phyloP scores from a whole-genome alignment of 768 basidiomycete genomes.

The Favolaschia claudopus region DNA sequence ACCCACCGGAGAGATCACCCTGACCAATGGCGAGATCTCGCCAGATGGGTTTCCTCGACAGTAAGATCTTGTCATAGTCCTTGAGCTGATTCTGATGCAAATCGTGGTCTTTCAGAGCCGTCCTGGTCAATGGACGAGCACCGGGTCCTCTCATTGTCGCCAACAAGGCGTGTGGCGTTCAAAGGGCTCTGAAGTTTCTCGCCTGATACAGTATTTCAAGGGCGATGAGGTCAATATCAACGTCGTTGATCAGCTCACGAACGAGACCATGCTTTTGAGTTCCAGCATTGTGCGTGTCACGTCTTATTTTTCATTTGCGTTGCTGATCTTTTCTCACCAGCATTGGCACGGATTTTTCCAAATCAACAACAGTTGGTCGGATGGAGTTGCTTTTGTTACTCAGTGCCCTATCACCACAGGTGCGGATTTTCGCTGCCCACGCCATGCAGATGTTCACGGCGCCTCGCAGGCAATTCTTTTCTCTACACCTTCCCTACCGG shows the following conservation, averaged over 20 bases:
- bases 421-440: too few relatives aligned
- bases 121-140: background rate
- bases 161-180: conserved; percentile 5
- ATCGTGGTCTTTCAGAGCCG: conserved; percentile 8
- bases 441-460: too few relatives aligned
- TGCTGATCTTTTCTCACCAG: background rate
- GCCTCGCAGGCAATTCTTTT: background rate
- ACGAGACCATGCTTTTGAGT: conserved; percentile 12
- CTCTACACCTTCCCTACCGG: conserved; percentile 11
- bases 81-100: too few relatives aligned
- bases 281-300: background rate
- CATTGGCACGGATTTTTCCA: conserved; percentile 19
- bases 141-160: conserved; percentile 16
- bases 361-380: conserved; percentile 3
- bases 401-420: conserved; percentile 12
- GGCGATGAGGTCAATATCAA: conserved; percentile 9
- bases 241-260: conserved; percentile 1
- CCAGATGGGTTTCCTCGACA: conserved; percentile 21
- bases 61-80: background rate
- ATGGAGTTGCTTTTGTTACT: background rate
- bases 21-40: conserved; percentile 11
- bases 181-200: background rate
- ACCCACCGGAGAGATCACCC: conserved; percentile 17
- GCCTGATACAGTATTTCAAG: background rate
- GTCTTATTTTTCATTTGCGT: background rate